Conservation (phyloP, 2,329 filamentous ascomycete species). For the Elsinoe arachidis region DNA sequence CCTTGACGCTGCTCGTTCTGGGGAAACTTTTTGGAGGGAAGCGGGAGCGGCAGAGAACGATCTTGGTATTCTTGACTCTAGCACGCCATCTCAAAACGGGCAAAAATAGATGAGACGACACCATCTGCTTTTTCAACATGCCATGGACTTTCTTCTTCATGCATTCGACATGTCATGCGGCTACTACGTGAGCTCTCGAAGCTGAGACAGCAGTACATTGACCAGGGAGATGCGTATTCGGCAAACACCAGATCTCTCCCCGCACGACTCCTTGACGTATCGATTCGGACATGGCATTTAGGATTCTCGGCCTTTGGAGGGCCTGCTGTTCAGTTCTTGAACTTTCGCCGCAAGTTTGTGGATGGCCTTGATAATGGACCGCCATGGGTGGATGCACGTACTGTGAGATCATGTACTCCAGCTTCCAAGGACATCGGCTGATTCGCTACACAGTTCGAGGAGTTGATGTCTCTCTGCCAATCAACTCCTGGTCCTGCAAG, state of each 20-base stretch:
- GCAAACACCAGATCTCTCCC: conserved; percentile 6
- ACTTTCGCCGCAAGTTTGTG: conserved; percentile 56
- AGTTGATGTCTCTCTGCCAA: conserved; percentile 62
- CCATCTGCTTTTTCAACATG: not conserved
- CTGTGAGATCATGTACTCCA: not conserved
- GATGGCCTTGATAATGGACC: conserved; percentile 20
- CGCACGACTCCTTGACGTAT: conserved; percentile 7
- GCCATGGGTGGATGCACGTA: not conserved
- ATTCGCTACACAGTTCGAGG: conserved; percentile 46
- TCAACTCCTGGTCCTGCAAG: conserved; percentile 58
- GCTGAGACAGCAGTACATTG: not conserved
- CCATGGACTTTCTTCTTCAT: not conserved
- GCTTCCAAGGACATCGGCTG: not conserved
- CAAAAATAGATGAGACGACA: not conserved
- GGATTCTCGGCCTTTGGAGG: conserved; percentile 60
- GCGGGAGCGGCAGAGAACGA: no score
- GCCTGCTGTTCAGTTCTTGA: conserved; percentile 62
- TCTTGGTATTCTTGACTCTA: not conserved
- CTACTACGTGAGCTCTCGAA: not conserved
- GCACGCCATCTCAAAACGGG: not conserved
- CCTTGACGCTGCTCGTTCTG: not conserved
- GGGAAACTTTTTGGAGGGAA: not conserved
- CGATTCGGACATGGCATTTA: conserved; percentile 43
- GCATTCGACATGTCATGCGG: not conserved
- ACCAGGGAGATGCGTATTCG: not conserved